Base-by-base conservation (phyloP, 2,329 filamentous ascomycete species). In the Calonectria multiphialidica region DNA sequence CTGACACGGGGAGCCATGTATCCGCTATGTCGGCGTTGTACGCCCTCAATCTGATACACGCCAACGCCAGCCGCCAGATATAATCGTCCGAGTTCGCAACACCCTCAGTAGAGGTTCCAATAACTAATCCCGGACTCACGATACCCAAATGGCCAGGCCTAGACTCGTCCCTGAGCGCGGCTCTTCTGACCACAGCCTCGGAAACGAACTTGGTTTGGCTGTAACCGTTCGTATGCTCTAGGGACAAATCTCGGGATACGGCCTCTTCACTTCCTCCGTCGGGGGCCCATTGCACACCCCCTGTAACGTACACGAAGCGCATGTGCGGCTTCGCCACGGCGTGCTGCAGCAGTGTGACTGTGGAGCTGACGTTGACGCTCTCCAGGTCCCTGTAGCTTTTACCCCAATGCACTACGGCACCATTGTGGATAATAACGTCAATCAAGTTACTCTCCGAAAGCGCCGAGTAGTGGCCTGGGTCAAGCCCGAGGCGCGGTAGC, bases 191-290 rank as follows among this genome's bases (percentile, higher is more conserved):
- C 25, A 79, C 30, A 1, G 72, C 70, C 23, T 79, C 75, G 3
- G 77, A 66, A 9, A 79, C 77, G 40, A 78, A 78, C 53, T 79
- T 79, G 2, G 76, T 77, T 66, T 78, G 77, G 50, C 63, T 73
- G 47, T 79, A 79, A 1, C 74, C 74, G 16, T 44, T 62, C 8
- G 25, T 33, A 16, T 45, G 3, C 2, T 23, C 57, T 3, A 37
- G 18, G 21, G 57, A 62, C 0, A 62, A 37, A 16, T 62, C 57
- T 10, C 15, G 16, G 4, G 40, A 37, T 5, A 62, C 12, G 1
- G 1, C 3, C 13, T 45, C 40, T 23, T 62, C 57, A 6, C 5
- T n/a, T 16, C 45, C 57, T 9, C 25, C 37, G 13, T 45, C 40
- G 13, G 40, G 18, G 0, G 40, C 57, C 57, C 37, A 62, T 16